Evolutionary conservation across 2,329 filamentous ascomycete genomes (phyloP).

Genomic region (Pyricularia pennisetigena): DNA sequence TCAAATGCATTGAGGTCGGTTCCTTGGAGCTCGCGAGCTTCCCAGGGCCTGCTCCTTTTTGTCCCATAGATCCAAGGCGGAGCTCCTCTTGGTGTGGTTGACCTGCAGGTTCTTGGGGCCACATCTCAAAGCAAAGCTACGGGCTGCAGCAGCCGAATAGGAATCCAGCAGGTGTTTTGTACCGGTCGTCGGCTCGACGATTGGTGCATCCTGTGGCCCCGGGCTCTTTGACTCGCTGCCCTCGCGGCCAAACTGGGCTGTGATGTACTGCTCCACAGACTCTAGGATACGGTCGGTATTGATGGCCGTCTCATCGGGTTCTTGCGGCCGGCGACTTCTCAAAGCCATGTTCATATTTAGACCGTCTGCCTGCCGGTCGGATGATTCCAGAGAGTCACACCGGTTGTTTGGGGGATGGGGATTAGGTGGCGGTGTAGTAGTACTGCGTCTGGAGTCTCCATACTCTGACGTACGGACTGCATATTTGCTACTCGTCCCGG

Average conservation of each 20-base stretch:
- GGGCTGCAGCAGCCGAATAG: not conserved
- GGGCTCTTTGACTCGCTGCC: not conserved
- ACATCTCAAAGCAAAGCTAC: not conserved
- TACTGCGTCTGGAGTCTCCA: not conserved
- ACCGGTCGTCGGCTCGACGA: not conserved
- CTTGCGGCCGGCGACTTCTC: not conserved
- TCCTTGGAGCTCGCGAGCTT: not conserved
- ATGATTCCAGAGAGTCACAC: not conserved
- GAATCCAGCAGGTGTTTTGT: not conserved
- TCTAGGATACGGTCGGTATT: not conserved
- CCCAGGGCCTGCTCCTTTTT: not conserved
- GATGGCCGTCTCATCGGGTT: not conserved
- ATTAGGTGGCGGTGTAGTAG: not conserved
- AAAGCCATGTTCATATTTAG: not conserved
- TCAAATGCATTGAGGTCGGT: too few relatives aligned
- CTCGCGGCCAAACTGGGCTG: not conserved
- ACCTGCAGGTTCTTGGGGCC: not conserved
- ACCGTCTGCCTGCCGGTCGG: not conserved
- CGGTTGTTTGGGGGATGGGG: not conserved
- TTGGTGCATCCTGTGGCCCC: not conserved
- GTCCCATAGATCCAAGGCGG: constrained; percentile 1
- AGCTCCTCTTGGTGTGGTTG: not conserved
- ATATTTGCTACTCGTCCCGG: not conserved
- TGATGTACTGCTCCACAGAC: not conserved
- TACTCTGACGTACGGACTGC: not conserved